Conservation (phyloP, 192 early-diverging fungal species). For the Polychytrium aggregatum region DNA sequence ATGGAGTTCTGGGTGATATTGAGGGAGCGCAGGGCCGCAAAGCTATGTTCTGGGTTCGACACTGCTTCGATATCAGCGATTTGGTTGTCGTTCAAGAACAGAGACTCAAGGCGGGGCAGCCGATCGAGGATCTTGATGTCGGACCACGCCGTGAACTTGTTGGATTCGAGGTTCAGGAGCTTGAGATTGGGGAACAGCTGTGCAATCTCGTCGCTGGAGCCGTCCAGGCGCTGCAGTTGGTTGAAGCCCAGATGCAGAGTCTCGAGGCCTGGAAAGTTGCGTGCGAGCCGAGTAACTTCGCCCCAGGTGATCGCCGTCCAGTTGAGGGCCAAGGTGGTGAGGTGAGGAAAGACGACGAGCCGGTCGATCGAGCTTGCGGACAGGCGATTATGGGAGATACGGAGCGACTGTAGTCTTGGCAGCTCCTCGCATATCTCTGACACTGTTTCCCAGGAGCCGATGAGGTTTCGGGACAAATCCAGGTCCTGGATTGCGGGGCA, state of each 20-base stretch:
- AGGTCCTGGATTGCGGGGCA: constrained; percentile 29
- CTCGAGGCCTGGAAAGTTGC: constrained; percentile 15
- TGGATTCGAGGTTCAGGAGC: constrained; percentile 26
- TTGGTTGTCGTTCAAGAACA: constrained; percentile 17
- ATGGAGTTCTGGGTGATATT: constrained; percentile 19
- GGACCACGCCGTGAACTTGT: constrained; percentile 18
- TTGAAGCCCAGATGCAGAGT: constrained; percentile 35
- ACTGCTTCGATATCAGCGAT: constrained; percentile 7
- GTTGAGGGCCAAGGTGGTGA: constrained; percentile 22
- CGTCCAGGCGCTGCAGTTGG: too few relatives aligned
- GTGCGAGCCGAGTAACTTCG: constrained; percentile 11
- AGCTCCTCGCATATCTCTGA: constrained; percentile 23
- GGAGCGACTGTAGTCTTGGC: constrained; percentile 15
- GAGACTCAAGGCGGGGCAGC: constrained; percentile 11
- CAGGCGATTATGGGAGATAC: constrained; percentile 22
- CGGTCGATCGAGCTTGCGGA: background rate
- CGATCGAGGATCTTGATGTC: constrained; percentile 9
- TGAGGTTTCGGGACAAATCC: constrained; percentile 31
- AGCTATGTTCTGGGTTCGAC: background rate
- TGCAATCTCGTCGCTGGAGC: too few relatives aligned
- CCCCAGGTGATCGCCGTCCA: constrained; percentile 21
- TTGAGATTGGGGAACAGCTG: constrained; percentile 7
- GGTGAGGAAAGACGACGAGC: constrained; percentile 8
- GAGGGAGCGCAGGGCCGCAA: constrained; percentile 10
- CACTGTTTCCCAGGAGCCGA: constrained; percentile 18